Evolutionary conservation across 495 filamentous ascomycete genomes (phyloP).

Genomic region (Penicillium argentinense): DNA sequence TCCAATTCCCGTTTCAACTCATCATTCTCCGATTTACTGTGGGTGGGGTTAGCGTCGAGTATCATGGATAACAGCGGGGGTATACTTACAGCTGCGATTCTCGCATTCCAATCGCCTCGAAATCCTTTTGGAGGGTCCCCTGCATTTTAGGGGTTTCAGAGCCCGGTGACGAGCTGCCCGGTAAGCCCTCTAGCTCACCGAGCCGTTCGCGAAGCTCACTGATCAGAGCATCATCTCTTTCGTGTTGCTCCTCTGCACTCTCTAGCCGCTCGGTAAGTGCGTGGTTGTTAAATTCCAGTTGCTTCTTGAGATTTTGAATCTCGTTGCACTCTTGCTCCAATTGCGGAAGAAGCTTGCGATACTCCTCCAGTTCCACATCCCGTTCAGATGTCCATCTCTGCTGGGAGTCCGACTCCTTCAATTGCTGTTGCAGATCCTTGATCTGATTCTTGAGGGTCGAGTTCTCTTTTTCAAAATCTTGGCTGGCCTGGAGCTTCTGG

Average conservation of each 20-base stretch:
- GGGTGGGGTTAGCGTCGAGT: slow-evolving; percentile 5
- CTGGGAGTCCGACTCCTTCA: slow-evolving; percentile 53
- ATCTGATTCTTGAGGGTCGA: slow-evolving; percentile 60
- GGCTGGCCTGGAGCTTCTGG: slow-evolving; percentile 71
- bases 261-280: slow-evolving; percentile 54
- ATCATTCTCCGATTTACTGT: slow-evolving; percentile 45
- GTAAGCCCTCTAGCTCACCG: slow-evolving; percentile 48
- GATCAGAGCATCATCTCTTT: slow-evolving; percentile 54
- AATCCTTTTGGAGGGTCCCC: slow-evolving; percentile 47
- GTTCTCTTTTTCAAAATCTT: slow-evolving; percentile 71
- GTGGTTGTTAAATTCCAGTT: slow-evolving; percentile 59
- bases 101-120: slow-evolving; percentile 43
- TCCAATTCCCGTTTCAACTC: slow-evolving; percentile 43
- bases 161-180: slow-evolving; percentile 42
- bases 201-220: slow-evolving; percentile 54
- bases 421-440: slow-evolving; percentile 54
- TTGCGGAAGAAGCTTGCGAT: slow-evolving; percentile 53
- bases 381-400: slow-evolving; percentile 45
- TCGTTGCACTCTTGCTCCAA: slow-evolving; percentile 64
- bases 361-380: slow-evolving; percentile 60
- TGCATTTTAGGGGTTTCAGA: slow-evolving; percentile 42
- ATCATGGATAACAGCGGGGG: not conserved
- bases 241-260: slow-evolving; percentile 54
- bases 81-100: slow-evolving; percentile 41
- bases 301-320: slow-evolving; percentile 54